Evolutionary conservation across 1,139 yeast species (phyloP), one percentile per base, ranked within the genome.

Genomic region (Taphrina pruni): DNA sequence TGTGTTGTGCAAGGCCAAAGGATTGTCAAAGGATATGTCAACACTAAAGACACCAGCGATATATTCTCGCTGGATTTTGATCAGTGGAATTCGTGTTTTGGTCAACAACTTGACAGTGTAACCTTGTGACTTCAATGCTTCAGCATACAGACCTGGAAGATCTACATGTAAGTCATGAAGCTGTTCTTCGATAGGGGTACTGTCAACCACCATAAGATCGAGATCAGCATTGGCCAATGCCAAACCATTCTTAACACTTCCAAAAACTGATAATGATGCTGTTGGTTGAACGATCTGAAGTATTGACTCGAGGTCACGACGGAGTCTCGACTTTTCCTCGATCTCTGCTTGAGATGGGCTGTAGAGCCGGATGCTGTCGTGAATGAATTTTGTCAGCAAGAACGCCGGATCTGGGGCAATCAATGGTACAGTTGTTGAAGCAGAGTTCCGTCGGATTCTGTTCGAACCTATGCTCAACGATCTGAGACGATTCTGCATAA

Each of bases 1-100:
- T 11, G 72, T 70, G 61, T 70, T 70, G 55, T 70, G 68, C 32
- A 70, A 36, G 11, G 72, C 72, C 21, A 70, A 55, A 11, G 60
- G 66, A 35, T 70, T 70, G 50, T 70, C 69, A 58, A 70, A 70
- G 39, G 65, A 64, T 11, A 70, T 69, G 52, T 70, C 69, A 48
- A 54, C 70, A 70, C 21, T 48, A 54, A 52, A 69, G 21, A 45
- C 65, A 58, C 39, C 64, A 26, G 55, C 69, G 52, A 60, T 45
- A 52, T 51, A 51, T n/a, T 52, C 66, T 21, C 58, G 58, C 48
- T 48, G 64, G 20, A 51, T 58, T 52, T 69, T 65, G 51, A 69
- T 65, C 17, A 69, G 57, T 46, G 71, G 70, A 1, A 69, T 66
- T 14, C 71, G 69, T 7, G 72, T 70, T 45, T 64, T 60, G 55